These are phyloP conservation scores for Pichia exigua DNA, from an alignment of 805 yeast species.

Conservation along the genomic window DNA sequence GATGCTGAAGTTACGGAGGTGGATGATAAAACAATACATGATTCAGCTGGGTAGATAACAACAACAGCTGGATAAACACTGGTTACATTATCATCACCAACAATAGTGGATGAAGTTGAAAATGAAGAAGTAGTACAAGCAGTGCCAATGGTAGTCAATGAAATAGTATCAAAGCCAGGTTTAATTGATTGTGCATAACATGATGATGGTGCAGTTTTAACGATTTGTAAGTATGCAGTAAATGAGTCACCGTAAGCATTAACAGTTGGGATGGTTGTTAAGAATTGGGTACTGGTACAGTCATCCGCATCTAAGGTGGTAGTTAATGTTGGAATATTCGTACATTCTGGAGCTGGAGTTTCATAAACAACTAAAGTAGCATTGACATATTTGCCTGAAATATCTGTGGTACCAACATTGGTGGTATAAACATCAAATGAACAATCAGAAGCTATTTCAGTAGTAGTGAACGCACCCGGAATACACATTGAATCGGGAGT, in stretches of 20 bases:
- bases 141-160: not conserved
- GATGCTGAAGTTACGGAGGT: not conserved
- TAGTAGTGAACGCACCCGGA: not conserved
- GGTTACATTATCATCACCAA: not conserved
- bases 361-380: slow-evolving; percentile 4
- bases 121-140: not conserved
- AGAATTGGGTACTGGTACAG: not conserved
- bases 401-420: not conserved
- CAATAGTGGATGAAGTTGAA: not conserved
- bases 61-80: not conserved
- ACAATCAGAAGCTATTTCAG: slow-evolving; percentile 1
- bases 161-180: not conserved
- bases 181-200: not conserved
- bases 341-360: slow-evolving; percentile 2
- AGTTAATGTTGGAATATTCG: not conserved
- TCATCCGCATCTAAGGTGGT: not conserved
- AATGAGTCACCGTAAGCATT: not conserved
- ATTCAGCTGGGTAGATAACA: not conserved
- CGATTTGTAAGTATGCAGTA: not conserved
- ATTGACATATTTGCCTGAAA: slow-evolving; percentile 1
- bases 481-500: slow-evolving; percentile 5
- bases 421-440: not conserved
- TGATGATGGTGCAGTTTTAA: not conserved
- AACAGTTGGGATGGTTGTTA: not conserved
- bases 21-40: not conserved